A percentile compares a stretch with the other conserved stretches of the same genome.
These are phyloP conservation scores for Tulasnella sp. DNA, from an alignment of 768 basidiomycete genomes.

Conservation along the genomic window DNA sequence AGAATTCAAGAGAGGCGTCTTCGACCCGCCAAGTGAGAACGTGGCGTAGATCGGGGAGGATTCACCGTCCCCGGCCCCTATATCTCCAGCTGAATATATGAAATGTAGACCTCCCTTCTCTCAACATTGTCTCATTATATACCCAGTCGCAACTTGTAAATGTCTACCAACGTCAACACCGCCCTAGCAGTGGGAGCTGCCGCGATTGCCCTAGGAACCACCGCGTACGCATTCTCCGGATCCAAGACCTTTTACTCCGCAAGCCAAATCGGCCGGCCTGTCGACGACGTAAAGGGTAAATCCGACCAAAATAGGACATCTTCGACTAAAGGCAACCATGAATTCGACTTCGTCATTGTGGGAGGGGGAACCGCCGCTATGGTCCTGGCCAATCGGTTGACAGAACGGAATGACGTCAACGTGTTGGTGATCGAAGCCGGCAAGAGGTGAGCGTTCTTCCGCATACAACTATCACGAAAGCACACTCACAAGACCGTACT, in stretches of 20 bases:
- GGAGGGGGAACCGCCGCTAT: slow-evolving; percentile 48
- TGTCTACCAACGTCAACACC: neutral
- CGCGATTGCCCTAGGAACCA: neutral
- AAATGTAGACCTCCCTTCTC: too few species aligned
- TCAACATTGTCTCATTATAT: too few species aligned
- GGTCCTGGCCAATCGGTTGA: slow-evolving; percentile 45
- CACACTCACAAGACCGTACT: neutral
- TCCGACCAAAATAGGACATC: neutral
- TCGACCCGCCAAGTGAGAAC: too few species aligned
- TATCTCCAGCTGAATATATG: too few species aligned
- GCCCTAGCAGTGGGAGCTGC: neutral
- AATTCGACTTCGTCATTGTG: slow-evolving; percentile 44
- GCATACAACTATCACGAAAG: too few species aligned
- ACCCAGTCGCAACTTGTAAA: neutral
- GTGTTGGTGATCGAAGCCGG: slow-evolving; percentile 44
- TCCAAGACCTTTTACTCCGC: neutral
- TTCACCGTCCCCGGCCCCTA: too few species aligned
- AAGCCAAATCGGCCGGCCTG: neutral
- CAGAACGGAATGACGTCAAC: slow-evolving; percentile 43
- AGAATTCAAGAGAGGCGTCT: too few species aligned
- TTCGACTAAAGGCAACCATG: neutral
- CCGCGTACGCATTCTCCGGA: neutral
- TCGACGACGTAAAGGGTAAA: neutral
- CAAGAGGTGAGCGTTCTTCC: slow-evolving; percentile 33
- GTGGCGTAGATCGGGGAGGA: too few species aligned